A percentile compares a stretch with the other conserved stretches of the same genome.
phyloP scores from a whole-genome alignment of 192 early-diverging fungal species.

The Coemansia sp. region DNA sequence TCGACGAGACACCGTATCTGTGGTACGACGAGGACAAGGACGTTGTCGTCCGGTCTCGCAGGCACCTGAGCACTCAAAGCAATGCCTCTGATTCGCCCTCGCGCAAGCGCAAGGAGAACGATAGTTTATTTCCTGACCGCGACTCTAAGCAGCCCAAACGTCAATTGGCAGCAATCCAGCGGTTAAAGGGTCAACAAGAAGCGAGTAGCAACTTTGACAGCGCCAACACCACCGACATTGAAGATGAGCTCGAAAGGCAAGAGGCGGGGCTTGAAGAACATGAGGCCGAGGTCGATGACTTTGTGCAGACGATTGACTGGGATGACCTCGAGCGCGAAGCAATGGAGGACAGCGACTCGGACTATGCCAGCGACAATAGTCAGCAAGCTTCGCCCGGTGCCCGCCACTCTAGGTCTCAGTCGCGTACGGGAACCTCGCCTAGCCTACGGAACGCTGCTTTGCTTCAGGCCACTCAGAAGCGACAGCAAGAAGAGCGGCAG shows the following conservation, averaged over 20 bases:
- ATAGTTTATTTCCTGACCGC: not conserved
- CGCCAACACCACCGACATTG: conserved; percentile 53
- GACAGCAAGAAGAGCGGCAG: conserved; percentile 5
- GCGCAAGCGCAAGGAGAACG: not conserved
- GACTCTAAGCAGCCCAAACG: conserved; percentile 19
- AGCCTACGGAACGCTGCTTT: conserved; percentile 28
- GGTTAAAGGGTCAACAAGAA: conserved; percentile 23
- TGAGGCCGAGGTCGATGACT: conserved; percentile 56
- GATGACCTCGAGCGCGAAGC: conserved; percentile 61
- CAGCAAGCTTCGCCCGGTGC: conserved; percentile 11
- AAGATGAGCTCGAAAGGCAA: conserved; percentile 56
- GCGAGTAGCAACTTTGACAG: conserved; percentile 47
- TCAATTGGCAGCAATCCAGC: conserved; percentile 18
- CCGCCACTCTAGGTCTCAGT: conserved; percentile 11
- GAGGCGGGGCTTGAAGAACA: conserved; percentile 55
- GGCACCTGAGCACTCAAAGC: conserved; percentile 15
- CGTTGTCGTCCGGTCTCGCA: conserved; percentile 15
- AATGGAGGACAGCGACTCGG: conserved; percentile 54
- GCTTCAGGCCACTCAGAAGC: conserved; percentile 31
- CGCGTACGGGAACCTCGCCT: conserved; percentile 11
- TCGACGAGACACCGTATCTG: conserved; percentile 70
- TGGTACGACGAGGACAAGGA: conserved; percentile 43
- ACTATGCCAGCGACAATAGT: conserved; percentile 10
- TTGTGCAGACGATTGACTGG: conserved; percentile 62
- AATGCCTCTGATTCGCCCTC: not conserved